Evolutionary conservation across 2,329 filamentous ascomycete species (phyloP), one percentile per base, ranked within the genome.

Genomic region (Leptosphaerulina australis): DNA sequence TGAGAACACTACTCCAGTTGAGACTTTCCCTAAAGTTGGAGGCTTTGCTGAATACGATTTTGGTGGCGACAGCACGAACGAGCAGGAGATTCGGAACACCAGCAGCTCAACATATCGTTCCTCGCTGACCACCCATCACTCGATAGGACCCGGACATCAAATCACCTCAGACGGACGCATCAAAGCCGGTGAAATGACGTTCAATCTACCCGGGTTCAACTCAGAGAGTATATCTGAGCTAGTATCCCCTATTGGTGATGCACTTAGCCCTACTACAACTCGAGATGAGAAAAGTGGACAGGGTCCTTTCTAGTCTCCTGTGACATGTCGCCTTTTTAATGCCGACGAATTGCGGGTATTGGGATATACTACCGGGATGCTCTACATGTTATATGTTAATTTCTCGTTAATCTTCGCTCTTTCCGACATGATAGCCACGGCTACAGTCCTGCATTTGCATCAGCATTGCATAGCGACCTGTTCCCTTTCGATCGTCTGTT

Each of bases 381-480:
- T n/a, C n/a, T n/a, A n/a, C n/a, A n/a, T n/a, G n/a, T n/a, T n/a
- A n/a, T n/a, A n/a, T n/a, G 31, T 28, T 20, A 41, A 33, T n/a
- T 12, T 35, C n/a, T 41, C 10, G 21, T 34, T 40, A 8, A 17
- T 26, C 17, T 37, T n/a, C 26, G 2, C 2, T 15, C 25, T 36
- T 12, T 15, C 12, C 14, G 17, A 12, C 12, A n/a, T 9, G 26
- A 31, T 25, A 39, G 34, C 22, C 14, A 44, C 44, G 39, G 47
- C 35, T 15, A 36, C 36, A 39, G 36, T 51, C 35, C 18, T 43
- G 53, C 59, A 56, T 59, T 53, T 51, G 51, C 52, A 59, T 46
- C 25, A 48, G 52, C 58, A 56, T 52, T 61, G 54, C 58, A 49
- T 55, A 56, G 60, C 54, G 58, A 50, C 43, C 18, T 41, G 33